These are phyloP conservation scores for Penicillium sp. DNA, from an alignment of 2,329 filamentous ascomycete genomes.

Conservation along the genomic window DNA sequence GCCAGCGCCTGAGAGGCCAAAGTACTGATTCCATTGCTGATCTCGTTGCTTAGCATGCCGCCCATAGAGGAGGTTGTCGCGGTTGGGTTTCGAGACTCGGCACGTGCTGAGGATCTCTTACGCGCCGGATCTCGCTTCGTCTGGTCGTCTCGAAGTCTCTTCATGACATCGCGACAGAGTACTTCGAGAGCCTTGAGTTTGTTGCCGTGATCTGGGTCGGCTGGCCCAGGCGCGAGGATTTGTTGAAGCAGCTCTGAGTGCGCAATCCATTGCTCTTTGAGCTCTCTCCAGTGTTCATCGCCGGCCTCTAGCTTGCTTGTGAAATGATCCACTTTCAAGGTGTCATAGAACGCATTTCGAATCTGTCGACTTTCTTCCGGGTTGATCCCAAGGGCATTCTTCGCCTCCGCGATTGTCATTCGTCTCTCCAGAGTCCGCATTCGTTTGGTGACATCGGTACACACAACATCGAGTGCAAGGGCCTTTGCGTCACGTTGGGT, in stretches of 20 bases:
- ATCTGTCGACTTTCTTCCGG: constrained; percentile 65
- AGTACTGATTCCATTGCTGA: constrained; percentile 44
- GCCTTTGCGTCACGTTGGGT: constrained; percentile 61
- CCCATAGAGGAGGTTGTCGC: constrained; percentile 23
- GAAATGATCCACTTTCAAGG: constrained; percentile 64
- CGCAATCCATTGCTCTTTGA: constrained; percentile 68
- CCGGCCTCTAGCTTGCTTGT: constrained; percentile 72
- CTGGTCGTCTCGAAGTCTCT: constrained; percentile 68
- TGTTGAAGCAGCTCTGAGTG: constrained; percentile 55
- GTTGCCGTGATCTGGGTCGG: constrained; percentile 53
- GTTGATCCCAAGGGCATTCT: constrained; percentile 67
- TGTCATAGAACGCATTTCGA: constrained; percentile 64
- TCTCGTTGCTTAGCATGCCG: constrained; percentile 23
- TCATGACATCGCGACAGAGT: constrained; percentile 73
- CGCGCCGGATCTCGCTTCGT: constrained; percentile 54
- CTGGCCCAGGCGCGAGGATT: constrained; percentile 52
- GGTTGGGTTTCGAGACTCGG: constrained; percentile 23
- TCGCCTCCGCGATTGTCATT: constrained; percentile 73
- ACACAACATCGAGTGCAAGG: constrained; percentile 74
- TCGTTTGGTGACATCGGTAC: constrained; percentile 76
- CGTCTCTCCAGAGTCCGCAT: constrained; percentile 64
- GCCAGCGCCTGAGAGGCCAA: constrained; percentile 46
- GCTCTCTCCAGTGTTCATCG: constrained; percentile 65
- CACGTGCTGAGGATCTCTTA: constrained; percentile 32
- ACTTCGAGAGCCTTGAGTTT: constrained; percentile 68